Evolutionary conservation across 495 filamentous ascomycete species (phyloP), one percentile per base, ranked within the genome.

Genomic region (Daldinia bambusicola): DNA sequence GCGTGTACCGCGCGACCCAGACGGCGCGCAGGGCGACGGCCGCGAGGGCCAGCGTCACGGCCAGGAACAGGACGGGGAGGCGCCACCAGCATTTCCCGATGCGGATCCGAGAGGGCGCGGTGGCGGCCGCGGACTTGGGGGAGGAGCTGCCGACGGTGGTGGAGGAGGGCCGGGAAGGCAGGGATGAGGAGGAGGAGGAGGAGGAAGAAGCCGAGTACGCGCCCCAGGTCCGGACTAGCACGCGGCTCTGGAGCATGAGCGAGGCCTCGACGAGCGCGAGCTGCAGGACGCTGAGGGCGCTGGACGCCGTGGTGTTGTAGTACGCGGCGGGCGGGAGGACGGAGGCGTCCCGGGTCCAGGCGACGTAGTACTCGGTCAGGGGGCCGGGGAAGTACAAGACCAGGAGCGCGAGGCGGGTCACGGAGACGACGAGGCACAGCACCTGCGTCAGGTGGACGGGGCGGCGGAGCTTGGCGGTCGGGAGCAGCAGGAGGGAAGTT

Each of bases 351-450:
- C 60, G 59, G 34, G 69, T 72, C 69, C 69, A 72, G 20, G 64
- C 69, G 8, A 72, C 69, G 55, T 72, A 72, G 59, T 67, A 72
- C 59, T 63, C 63, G n/a, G 69, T 63, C 40, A 72, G 12, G 7
- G 69, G 69, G 43, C 69, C 69, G 22, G 69, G 69, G 59, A 72
- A 72, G 60, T 72, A 72, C 7, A 59, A 31, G n/a, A 72, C 69
- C 0, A 72, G 55, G 3, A 72, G 43, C 6, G 16, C 38, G 36
- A 72, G 64, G 3, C 69, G 69, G 6, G 61, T 37, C 7, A 60
- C 48, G 0, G 59, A 36, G 6, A 64, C 53, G n/a, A 31, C 34
- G 4, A 67, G 59, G 36, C 43, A 50, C 14, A 38, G 26, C 8
- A 20, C n/a, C 38, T 72, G 69, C 4, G 64, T 12, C 0, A 72